Evolutionary conservation across 164 flowering plant genomes (phyloP).

Genomic region (Nelumbo lutea): DNA sequence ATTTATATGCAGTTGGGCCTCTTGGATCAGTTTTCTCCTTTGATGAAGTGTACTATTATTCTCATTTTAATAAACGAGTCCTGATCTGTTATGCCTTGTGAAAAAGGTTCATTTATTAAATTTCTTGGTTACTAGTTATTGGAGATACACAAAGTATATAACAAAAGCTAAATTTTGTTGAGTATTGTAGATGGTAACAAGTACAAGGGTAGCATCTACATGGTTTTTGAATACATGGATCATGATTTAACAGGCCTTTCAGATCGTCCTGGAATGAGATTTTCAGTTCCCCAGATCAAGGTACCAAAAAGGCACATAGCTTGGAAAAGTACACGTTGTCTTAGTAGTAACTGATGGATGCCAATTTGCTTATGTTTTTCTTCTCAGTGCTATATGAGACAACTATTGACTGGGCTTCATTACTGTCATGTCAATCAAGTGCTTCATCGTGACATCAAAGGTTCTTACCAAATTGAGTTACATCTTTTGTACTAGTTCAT

Average conservation of each 20-base stretch:
- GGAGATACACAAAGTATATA: neutral
- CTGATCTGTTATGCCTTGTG: too few species aligned
- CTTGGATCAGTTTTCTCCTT: too few species aligned
- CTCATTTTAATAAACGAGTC: too few species aligned
- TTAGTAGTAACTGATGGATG: slow-evolving; percentile 5
- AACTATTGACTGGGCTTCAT: slow-evolving; percentile 88
- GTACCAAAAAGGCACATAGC: slow-evolving; percentile 25
- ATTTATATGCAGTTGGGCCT: too few species aligned
- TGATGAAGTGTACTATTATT: too few species aligned
- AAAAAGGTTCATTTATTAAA: too few species aligned
- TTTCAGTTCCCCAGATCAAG: slow-evolving; percentile 90
- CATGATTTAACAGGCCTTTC: slow-evolving; percentile 95
- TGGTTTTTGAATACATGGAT: slow-evolving; percentile 99
- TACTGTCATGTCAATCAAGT: slow-evolving; percentile 93
- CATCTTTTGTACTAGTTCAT: slow-evolving; percentile 2
- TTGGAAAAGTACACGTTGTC: neutral
- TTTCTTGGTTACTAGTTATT: neutral
- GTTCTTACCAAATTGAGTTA: slow-evolving; percentile 23
- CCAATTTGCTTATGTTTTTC: slow-evolving; percentile 1
- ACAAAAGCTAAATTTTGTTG: neutral
- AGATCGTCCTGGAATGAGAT: slow-evolving; percentile 88
- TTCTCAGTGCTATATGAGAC: slow-evolving; percentile 90
- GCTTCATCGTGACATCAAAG: slow-evolving; percentile 96
- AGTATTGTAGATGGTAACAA: slow-evolving; percentile 60
- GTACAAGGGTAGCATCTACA: slow-evolving; percentile 81